Conservation (phyloP, 164 flowering plant genomes). For the Chimonanthus salicifolius region DNA sequence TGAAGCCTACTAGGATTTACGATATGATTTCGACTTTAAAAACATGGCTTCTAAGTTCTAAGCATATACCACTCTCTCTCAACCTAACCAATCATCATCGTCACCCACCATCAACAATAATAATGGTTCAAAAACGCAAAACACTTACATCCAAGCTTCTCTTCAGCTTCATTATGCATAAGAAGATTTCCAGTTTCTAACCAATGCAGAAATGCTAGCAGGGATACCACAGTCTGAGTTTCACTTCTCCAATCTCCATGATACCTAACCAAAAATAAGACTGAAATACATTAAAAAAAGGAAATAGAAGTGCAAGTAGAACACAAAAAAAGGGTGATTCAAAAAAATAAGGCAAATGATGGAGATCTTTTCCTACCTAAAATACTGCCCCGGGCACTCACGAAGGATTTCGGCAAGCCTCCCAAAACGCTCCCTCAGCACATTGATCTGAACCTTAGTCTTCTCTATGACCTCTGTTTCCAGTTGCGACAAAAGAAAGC, state of each 20-base stretch:
- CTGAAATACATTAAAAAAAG: slow-evolving; percentile 2
- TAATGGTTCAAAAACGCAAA: neutral
- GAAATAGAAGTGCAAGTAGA: neutral
- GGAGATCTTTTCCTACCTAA: slow-evolving; percentile 37
- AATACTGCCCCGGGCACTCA: slow-evolving; percentile 75
- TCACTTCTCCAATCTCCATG: slow-evolving; percentile 97
- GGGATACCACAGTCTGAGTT: slow-evolving; percentile 74
- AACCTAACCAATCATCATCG: too few relatives aligned
- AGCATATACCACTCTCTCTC: too few relatives aligned
- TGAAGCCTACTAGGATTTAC: too few relatives aligned
- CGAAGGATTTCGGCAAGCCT: slow-evolving; percentile 54
- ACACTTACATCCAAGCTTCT: slow-evolving; percentile 75
- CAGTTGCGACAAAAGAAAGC: slow-evolving; percentile 3
- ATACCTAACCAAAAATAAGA: slow-evolving; percentile 40
- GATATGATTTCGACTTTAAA: too few relatives aligned
- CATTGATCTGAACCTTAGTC: slow-evolving; percentile 49
- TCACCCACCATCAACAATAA: too few relatives aligned
- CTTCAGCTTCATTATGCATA: slow-evolving; percentile 73
- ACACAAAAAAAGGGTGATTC: neutral
- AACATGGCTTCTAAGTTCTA: too few relatives aligned
- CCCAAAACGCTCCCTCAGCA: slow-evolving; percentile 42
- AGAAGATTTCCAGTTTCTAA: slow-evolving; percentile 79
- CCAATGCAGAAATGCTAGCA: slow-evolving; percentile 92
- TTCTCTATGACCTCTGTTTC: slow-evolving; percentile 64
- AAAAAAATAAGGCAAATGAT: neutral